Conservation (phyloP, 257 asterid species). For the Fraxinus pennsylvanica region DNA sequence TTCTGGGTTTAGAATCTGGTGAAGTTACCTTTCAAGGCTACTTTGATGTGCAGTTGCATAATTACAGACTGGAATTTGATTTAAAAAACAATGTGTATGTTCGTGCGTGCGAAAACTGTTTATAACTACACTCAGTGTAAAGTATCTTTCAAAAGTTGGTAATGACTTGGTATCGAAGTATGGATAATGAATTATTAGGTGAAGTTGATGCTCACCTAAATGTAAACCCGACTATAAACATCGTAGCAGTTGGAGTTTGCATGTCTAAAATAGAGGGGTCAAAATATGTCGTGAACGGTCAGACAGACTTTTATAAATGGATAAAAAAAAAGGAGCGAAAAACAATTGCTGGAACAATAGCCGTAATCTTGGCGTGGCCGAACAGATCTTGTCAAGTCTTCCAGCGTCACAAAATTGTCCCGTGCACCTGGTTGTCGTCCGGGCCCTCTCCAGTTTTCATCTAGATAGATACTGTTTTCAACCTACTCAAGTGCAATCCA, state of each 20-base stretch:
- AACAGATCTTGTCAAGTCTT: too few species aligned
- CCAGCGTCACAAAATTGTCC: too few species aligned
- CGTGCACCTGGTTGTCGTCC: too few species aligned
- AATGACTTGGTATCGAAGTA: background rate
- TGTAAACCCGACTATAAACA: background rate
- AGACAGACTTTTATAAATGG: too few species aligned
- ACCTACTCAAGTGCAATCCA: too few species aligned
- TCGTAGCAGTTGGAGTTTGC: background rate
- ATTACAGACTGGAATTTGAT: background rate
- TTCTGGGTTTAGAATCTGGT: background rate
- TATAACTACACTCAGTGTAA: background rate
- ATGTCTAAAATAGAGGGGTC: too few species aligned
- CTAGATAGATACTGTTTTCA: too few species aligned
- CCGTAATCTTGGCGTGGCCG: too few species aligned
- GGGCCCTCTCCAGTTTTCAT: too few species aligned
- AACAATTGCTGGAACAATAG: too few species aligned
- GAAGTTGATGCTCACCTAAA: background rate
- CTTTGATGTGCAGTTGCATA: background rate
- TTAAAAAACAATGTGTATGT: background rate
- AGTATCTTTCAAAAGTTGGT: background rate
- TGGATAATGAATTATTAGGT: background rate
- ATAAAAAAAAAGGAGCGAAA: too few species aligned
- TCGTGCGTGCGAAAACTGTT: background rate
- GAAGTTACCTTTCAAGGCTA: slow-evolving; percentile 1
- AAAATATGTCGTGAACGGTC: too few species aligned